Conservation (phyloP, 2,329 filamentous ascomycete genomes). For the Sporothrix phasma region DNA sequence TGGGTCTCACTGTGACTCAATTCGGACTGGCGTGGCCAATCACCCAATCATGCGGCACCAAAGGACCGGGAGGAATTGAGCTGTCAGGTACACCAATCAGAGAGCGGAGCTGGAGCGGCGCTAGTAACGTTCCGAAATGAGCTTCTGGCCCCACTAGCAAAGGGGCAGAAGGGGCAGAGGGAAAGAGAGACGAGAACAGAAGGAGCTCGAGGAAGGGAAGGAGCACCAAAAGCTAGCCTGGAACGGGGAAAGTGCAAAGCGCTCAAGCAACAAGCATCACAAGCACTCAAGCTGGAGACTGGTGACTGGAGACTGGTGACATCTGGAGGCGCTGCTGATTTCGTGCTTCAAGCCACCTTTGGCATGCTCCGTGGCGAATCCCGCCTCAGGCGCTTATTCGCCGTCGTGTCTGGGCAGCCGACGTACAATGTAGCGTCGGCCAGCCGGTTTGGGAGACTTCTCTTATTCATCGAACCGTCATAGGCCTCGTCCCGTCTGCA, state of each 20-base stretch:
- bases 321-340: background rate
- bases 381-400: background rate
- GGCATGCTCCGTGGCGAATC: background rate
- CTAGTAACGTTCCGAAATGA: constrained; percentile 16
- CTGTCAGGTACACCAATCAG: constrained; percentile 17
- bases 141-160: background rate
- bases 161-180: background rate
- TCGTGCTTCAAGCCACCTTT: constrained; percentile 5
- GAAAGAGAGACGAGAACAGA: background rate
- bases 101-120: background rate
- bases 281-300: background rate
- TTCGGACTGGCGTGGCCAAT: background rate
- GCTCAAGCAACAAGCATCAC: background rate
- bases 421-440: no score
- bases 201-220: background rate
- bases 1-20: background rate
- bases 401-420: background rate
- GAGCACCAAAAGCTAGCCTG: background rate
- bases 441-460: background rate
- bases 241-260: background rate
- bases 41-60: background rate
- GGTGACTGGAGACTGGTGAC: no score
- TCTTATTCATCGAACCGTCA: background rate
- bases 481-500: background rate
- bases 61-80: background rate